Conservation (phyloP, 108 stramenopile genomes). For the Cyclotella choctawhatcheeana region DNA sequence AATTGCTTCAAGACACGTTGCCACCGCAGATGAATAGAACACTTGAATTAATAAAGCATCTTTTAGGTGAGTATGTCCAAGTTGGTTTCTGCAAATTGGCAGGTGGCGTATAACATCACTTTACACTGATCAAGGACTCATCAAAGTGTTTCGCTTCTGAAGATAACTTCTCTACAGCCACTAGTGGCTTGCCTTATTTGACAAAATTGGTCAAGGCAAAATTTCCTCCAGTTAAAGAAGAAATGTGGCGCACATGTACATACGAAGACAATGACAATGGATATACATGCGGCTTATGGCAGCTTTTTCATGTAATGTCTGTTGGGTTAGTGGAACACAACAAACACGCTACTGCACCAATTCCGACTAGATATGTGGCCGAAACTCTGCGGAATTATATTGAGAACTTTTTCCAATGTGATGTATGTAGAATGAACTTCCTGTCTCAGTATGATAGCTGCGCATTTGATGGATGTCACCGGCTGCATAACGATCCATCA, state of each 20-base stretch:
- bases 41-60: conserved; percentile 39
- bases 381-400: conserved; percentile 52
- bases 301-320: conserved; percentile 81
- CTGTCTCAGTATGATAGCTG: conserved; percentile 72
- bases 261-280: conserved; percentile 55
- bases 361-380: conserved; percentile 40
- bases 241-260: conserved; percentile 44
- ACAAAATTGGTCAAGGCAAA: conserved; percentile 34
- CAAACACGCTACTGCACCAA: conserved; percentile 20
- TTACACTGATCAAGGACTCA: no score
- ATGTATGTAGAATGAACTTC: conserved; percentile 82
- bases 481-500: conserved; percentile 55
- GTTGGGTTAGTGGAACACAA: conserved; percentile 86
- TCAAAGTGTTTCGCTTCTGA: neutral
- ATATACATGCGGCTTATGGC: conserved; percentile 90
- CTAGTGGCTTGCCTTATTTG: conserved; percentile 48
- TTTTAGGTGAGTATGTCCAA: conserved; percentile 25
- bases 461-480: conserved; percentile 72
- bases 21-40: conserved; percentile 68
- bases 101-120: no score
- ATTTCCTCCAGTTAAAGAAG: conserved; percentile 5
- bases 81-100: no score
- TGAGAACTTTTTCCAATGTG: conserved; percentile 82
- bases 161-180: conserved; percentile 53
- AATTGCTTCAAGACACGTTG: conserved; percentile 52